Evolutionary conservation across 2,329 filamentous ascomycete species (phyloP).

Genomic region (Epichloe hybrida): DNA sequence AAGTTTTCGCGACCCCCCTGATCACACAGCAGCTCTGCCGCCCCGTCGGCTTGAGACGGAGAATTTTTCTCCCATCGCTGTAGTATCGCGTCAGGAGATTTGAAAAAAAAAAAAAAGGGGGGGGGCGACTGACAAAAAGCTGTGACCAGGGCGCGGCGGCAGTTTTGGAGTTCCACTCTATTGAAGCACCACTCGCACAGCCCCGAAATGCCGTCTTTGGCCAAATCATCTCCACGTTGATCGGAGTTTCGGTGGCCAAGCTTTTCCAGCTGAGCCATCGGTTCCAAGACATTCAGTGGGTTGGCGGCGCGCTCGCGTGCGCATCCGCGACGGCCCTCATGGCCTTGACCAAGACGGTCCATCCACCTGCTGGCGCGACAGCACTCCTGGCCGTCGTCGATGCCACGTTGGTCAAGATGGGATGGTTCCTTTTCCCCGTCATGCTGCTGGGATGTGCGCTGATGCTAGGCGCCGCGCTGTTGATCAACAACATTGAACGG

Average conservation of each 20-base stretch:
- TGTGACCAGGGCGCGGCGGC: slow-evolving; percentile 53
- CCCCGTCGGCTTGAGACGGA: too few species aligned
- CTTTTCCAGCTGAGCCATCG: slow-evolving; percentile 42
- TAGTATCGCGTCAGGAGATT: too few species aligned
- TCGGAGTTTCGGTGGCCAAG: slow-evolving; percentile 50
- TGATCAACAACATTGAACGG: slow-evolving; percentile 57
- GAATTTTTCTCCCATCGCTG: too few species aligned
- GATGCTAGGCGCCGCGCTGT: slow-evolving; percentile 48
- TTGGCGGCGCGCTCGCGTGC: slow-evolving; percentile 53
- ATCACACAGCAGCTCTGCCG: background rate
- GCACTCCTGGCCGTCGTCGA: slow-evolving; percentile 55
- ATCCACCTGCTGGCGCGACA: slow-evolving; percentile 64
- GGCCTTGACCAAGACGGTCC: slow-evolving; percentile 57
- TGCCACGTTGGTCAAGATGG: slow-evolving; percentile 36
- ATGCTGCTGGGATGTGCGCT: slow-evolving; percentile 45
- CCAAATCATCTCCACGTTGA: slow-evolving; percentile 48
- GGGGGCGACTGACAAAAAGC: background rate
- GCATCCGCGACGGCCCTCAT: slow-evolving; percentile 50
- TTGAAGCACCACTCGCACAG: slow-evolving; percentile 59
- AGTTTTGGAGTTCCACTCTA: slow-evolving; percentile 60
- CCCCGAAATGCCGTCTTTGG: slow-evolving; percentile 56
- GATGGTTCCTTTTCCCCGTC: slow-evolving; percentile 56
- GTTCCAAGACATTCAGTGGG: slow-evolving; percentile 42
- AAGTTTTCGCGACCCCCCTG: slow-evolving; percentile 19
- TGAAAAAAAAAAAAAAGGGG: background rate